These are phyloP conservation scores for Pseudevernia furfuracea DNA, from an alignment of 495 filamentous ascomycete species.

Conservation along the genomic window DNA sequence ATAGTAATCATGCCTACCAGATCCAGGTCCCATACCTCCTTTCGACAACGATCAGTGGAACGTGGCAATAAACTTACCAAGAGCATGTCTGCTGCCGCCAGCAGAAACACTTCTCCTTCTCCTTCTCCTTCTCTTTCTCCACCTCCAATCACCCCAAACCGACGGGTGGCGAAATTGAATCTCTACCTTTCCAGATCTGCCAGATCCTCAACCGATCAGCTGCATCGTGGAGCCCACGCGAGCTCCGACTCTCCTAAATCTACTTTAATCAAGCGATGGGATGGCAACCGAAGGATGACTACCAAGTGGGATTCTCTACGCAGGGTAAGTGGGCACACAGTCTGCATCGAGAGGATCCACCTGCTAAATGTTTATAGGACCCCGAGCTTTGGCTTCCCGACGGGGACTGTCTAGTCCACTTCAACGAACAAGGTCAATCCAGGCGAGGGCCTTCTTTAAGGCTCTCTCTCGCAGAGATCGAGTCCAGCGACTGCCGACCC, in stretches of 20 bases:
- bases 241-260: constrained; percentile 4
- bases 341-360: not conserved
- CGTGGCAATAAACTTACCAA: constrained; percentile 17
- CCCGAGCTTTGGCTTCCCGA: constrained; percentile 54
- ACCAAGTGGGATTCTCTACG: constrained; percentile 46
- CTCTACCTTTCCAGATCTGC: constrained; percentile 16
- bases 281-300: constrained; percentile 44
- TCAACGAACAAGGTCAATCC: constrained; percentile 53
- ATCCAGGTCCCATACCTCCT: constrained; percentile 12
- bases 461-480: constrained; percentile 43
- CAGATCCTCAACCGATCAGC: constrained; percentile 13
- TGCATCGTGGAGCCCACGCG: constrained; percentile 1
- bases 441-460: constrained; percentile 53
- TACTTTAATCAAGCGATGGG: constrained; percentile 43
- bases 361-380: constrained; percentile 37
- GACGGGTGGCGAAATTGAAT: constrained; percentile 21
- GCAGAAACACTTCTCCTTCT: constrained; percentile 7
- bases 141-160: constrained; percentile 13
- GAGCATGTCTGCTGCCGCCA: constrained; percentile 11
- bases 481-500: constrained; percentile 43
- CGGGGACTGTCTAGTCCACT: constrained; percentile 56
- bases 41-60: constrained; percentile 15
- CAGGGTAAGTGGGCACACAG: constrained; percentile 35
- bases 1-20: constrained; percentile 11
- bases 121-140: not conserved